Evolutionary conservation across 495 filamentous ascomycete genomes (phyloP).

Genomic region (Xeromyces bisporus): DNA sequence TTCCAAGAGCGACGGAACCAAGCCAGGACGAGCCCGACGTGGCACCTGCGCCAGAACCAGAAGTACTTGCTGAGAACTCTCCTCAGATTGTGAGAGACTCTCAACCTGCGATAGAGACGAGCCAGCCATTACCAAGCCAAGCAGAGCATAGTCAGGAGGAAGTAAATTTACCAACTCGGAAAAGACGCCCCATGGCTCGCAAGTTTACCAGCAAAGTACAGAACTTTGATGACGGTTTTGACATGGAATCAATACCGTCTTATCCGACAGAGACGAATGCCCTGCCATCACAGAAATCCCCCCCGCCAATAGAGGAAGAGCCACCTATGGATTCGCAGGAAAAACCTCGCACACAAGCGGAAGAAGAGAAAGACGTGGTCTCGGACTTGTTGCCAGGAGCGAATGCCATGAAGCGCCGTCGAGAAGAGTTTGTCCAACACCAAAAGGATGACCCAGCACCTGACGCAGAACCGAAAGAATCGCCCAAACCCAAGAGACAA

Average conservation of each 20-base stretch:
- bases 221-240: constrained; percentile 49
- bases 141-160: constrained; percentile 6
- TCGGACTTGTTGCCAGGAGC: constrained; percentile 53
- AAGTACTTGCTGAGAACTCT: neutral
- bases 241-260: constrained; percentile 26
- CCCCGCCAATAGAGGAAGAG: constrained; percentile 14
- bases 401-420: constrained; percentile 52
- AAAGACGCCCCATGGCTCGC: constrained; percentile 18
- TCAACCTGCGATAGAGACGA: neutral
- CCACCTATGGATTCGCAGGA: constrained; percentile 4
- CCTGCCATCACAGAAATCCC: constrained; percentile 2
- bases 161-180: constrained; percentile 5
- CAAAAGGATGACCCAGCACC: constrained; percentile 3
- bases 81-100: neutral
- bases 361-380: constrained; percentile 31
- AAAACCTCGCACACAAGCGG: constrained; percentile 11
- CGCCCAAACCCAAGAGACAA: constrained; percentile 26
- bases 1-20: constrained; percentile 24
- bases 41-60: neutral
- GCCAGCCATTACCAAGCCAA: neutral
- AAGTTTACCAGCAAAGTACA: constrained; percentile 48
- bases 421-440: constrained; percentile 14
- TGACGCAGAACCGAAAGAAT: constrained; percentile 7
- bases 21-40: constrained; percentile 5
- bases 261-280: constrained; percentile 13